Conservation (phyloP, 2,329 filamentous ascomycete species). For the Leptographium radiaticola region DNA sequence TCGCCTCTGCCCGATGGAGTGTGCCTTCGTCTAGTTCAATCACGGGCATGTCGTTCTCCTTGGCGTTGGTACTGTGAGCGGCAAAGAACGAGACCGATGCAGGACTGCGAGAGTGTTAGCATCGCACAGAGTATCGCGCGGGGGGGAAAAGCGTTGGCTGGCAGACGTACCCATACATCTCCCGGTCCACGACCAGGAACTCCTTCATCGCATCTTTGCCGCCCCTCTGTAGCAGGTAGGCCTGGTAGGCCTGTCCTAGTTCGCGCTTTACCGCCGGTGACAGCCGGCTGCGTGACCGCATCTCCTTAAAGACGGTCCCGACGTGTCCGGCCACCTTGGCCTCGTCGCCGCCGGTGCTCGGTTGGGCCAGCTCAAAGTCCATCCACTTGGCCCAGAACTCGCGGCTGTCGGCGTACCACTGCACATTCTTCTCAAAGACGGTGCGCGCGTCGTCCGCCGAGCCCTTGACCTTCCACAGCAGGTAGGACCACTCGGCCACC, state of each 20-base stretch:
- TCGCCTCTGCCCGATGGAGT: conserved; percentile 35
- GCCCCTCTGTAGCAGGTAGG: conserved; percentile 71
- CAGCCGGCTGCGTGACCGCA: conserved; percentile 61
- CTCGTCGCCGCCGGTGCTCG: conserved; percentile 52
- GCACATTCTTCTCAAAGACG: conserved; percentile 69
- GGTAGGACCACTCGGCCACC: conserved; percentile 74
- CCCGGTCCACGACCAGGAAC: conserved; percentile 69
- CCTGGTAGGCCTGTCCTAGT: conserved; percentile 65
- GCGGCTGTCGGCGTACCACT: conserved; percentile 73
- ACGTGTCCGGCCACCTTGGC: conserved; percentile 57
- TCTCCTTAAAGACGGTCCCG: conserved; percentile 64
- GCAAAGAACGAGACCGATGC: conserved; percentile 23
- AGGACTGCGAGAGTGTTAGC: background rate
- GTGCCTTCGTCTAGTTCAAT: conserved; percentile 38
- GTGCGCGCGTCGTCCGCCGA: conserved; percentile 68
- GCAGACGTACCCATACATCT: conserved; percentile 64
- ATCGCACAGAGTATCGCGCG: no score
- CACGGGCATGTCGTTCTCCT: conserved; percentile 30
- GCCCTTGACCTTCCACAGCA: conserved; percentile 81
- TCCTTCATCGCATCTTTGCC: conserved; percentile 75
- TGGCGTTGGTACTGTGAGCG: conserved; percentile 23
- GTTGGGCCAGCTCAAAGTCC: conserved; percentile 77
- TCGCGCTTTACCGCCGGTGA: conserved; percentile 56
- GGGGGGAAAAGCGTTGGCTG: background rate
- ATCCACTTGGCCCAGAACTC: conserved; percentile 87